Evolutionary conservation across 2,329 filamentous ascomycete species (phyloP), one percentile per base, ranked within the genome.

Genomic region (Nannizziopsis barbatae): DNA sequence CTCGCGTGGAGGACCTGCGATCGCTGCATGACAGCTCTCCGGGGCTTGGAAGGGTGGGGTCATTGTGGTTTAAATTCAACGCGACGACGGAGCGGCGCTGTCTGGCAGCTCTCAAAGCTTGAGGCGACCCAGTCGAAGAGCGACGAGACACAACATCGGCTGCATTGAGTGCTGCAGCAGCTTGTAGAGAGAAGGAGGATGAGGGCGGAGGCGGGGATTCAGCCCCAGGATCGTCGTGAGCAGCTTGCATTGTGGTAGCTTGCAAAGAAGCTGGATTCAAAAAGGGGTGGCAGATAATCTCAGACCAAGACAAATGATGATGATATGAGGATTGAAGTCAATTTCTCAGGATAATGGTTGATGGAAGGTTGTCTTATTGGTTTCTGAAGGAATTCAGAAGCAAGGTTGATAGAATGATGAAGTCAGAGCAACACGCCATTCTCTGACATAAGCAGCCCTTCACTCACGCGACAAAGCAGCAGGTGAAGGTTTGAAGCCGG

Each of bases 111-210:
- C 59, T 57, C 35, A 53, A 56, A 1, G 56, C 49, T 20, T 55
- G 56, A 2, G 60, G 58, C 8, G 68, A 65, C 53, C 61, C 63
- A 17, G 57, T 60, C 15, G 69, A 68, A 3, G 63, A 60, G 40
- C 66, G 64, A 45, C 61, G 59, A 9, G 76, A 75, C 56, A 27
- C 22, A 27, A 84, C 80, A 22, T 87, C 76, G 45, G 85, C 79
- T 22, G 84, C 83, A 62, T 90, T 90, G 65, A 89, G 76, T 38
- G 83, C 81, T 6, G 84, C 84, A 10, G 85, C 80, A 45, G 84
- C 84, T 61, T 84, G 84, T 8, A 92, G 74, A 11, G 84, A 87
- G 53, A 77, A 75, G 36, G 83, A 79, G 31, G 82, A 76, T 43
- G 79, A 79, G 56, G 82, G 74, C 33, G 79, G 76, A 39, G 80